These are phyloP conservation scores for Priceomyces castillae DNA, from an alignment of 805 yeast genomes.

Conservation along the genomic window DNA sequence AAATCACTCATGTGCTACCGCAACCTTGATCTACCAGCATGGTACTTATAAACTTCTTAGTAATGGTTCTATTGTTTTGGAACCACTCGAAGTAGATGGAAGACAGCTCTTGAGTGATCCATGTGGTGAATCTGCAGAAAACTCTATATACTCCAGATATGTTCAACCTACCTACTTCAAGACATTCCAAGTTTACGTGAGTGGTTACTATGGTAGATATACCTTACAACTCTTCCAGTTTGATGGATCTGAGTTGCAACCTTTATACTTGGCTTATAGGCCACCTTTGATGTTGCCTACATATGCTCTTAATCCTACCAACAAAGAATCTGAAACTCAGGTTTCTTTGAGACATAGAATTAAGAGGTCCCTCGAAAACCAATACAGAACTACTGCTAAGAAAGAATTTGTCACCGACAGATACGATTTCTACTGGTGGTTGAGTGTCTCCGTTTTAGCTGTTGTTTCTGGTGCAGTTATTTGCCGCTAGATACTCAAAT, in stretches of 20 bases:
- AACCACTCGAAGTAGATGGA: conserved; percentile 85
- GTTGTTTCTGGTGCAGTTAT: conserved; percentile 36
- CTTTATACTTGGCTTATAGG: conserved; percentile 84
- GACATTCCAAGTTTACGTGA: conserved; percentile 58
- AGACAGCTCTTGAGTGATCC: conserved; percentile 89
- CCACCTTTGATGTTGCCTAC: conserved; percentile 98
- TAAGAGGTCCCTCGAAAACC: conserved; percentile 76
- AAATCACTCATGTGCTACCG: conserved; percentile 81
- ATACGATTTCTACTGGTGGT: conserved; percentile 56
- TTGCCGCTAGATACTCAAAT: conserved; percentile 18
- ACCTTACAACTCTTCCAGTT: conserved; percentile 69
- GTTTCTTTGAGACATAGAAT: conserved; percentile 44
- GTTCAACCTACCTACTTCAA: conserved; percentile 61
- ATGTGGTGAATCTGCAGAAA: conserved; percentile 51
- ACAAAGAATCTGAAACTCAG: conserved; percentile 34
- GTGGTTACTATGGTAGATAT: conserved; percentile 81
- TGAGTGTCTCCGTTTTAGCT: conserved; percentile 45
- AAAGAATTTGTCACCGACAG: conserved; percentile 32
- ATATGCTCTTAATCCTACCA: conserved; percentile 82
- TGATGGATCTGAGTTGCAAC: conserved; percentile 80
- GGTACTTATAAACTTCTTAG: conserved; percentile 65
- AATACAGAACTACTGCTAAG: conserved; percentile 72
- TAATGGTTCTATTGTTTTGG: conserved; percentile 67
- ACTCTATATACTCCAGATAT: conserved; percentile 68
- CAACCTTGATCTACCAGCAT: conserved; percentile 82